Evolutionary conservation across 495 filamentous ascomycete species (phyloP), one percentile per base, ranked within the genome.

Genomic region (Lophiostoma macrostomum): DNA sequence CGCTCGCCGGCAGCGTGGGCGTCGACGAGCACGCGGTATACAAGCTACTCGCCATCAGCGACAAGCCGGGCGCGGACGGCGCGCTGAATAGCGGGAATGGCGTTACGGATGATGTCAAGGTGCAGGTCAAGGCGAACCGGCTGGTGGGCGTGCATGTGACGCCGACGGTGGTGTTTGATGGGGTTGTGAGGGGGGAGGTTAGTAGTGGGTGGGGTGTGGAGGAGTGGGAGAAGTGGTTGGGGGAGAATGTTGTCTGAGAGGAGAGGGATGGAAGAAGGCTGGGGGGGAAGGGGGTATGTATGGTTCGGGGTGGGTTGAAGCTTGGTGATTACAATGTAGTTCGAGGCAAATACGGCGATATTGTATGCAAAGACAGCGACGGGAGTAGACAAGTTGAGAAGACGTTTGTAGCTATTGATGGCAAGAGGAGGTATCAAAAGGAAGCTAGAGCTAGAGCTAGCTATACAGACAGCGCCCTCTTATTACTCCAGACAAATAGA

Each of bases 171-270:
- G 69, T 94, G 34, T 93, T 95, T 71, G 81, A 96, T 71, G 79
- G 61, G 19, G 79, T 90, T 32, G 85, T 93, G 37, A 88, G 86
- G 53, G 80, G 78, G 52, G 77, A 82, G 14, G 90, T 95, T 56
- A 83, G 80, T 35, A 90, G 84, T 43, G 79, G 81, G 37, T 95
- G 90, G 79, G 84, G 77, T 2, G 74, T 70, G 62, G 80, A 84
- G 43, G 84, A 93, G 68, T 98, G 90, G 91, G 74, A 79, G 61
- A 81, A 88, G 68, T 97, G 87, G 87, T 67, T 96, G 67, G 76
- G 74, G 59, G 86, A 87, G 74, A 91, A 86, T 54, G 38, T 61
- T 37, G 57, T 46, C 28, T 60, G 51, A 55, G 14, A 30, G 20
- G 14, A 14, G 29, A 35, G 8, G 27, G 29, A 32, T 16, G 16